Percentiles rank a stretch among this genome's conserved stretches.
These are phyloP conservation scores for Herpotrichia juniperi DNA, from an alignment of 2,329 filamentous ascomycete genomes.

Conservation along the genomic window DNA sequence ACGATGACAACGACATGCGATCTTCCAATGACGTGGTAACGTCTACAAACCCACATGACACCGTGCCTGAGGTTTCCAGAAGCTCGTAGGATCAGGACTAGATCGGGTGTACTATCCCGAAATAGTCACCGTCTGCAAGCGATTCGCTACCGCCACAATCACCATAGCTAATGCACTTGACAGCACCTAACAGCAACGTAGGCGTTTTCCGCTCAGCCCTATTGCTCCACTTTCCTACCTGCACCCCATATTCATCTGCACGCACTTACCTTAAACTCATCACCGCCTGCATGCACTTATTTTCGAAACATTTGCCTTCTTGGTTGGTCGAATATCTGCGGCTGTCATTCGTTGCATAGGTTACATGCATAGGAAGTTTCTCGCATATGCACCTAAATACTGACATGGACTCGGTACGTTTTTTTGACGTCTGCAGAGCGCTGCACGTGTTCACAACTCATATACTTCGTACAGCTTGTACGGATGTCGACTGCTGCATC, in stretches of 20 bases:
- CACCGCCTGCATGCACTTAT: background rate
- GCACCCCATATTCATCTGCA: background rate
- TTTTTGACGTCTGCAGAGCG: background rate
- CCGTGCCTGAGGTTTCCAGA: too few relatives aligned
- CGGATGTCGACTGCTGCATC: too few relatives aligned
- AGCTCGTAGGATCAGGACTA: background rate
- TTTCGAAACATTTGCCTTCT: background rate
- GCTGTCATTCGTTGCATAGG: background rate
- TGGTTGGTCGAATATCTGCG: background rate
- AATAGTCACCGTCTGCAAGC: too few relatives aligned
- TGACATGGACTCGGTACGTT: background rate
- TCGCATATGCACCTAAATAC: background rate
- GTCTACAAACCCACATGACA: background rate
- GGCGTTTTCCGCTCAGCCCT: background rate
- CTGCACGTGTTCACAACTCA: too few relatives aligned
- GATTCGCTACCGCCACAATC: background rate
- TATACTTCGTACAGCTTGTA: too few relatives aligned
- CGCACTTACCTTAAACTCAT: background rate
- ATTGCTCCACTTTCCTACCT: background rate
- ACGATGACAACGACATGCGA: too few relatives aligned
- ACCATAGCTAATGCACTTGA: background rate
- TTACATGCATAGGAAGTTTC: background rate
- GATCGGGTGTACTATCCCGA: background rate
- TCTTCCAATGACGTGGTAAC: background rate
- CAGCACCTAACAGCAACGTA: background rate